Evolutionary conservation across 371 early-diverging fungal genomes (phyloP), one percentile per base, ranked within the genome.

Genomic region (Umbelopsis sp.): DNA sequence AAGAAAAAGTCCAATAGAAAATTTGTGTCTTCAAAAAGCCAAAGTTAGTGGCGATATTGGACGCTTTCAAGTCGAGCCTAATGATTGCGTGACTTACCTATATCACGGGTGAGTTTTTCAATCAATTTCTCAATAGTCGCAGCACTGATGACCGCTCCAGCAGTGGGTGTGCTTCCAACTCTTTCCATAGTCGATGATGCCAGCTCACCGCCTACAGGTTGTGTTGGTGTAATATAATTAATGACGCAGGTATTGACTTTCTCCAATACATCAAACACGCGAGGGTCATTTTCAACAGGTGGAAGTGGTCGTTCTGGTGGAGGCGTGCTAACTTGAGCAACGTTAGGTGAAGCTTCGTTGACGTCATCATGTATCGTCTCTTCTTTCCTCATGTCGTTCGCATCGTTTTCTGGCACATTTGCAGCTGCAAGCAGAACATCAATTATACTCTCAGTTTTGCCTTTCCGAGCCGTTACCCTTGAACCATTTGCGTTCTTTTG

Each of bases 81-180:
- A 18, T 29, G 4, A 50, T 37, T 12, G 35, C 18, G 11, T 48
- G 11, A 64, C 74, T 52, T 83, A 87, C 88, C 84, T 80, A 88
- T 79, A 63, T 82, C 82, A 38, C 77, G 76, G 12, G 88, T 88
- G 50, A 88, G 71, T 29, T 84, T 88, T 65, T 86, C 88, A n/a
- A 88, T 80, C 22, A 88, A 64, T 63, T 88, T 88, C 51, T 83
- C 86, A 7, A 84, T 76, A 0, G 87, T 86, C 9, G 84, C 87
- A 1, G 88, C 87, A 44, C 76, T 76, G 32, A 87, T 70, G 20
- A 66, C 24, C 18, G 35, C 29, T 35, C 57, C 57, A 35, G 32
- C 57, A 16, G 57, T 57, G 18, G 29, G 57, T 0, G 29, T 57
- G n/a, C 57, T 57, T 16, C 57, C 57, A 7, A 16, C n/a, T 35